phyloP scores from a whole-genome alignment of 192 early-diverging fungal genomes.

The Chytriomyces hyalinus region DNA sequence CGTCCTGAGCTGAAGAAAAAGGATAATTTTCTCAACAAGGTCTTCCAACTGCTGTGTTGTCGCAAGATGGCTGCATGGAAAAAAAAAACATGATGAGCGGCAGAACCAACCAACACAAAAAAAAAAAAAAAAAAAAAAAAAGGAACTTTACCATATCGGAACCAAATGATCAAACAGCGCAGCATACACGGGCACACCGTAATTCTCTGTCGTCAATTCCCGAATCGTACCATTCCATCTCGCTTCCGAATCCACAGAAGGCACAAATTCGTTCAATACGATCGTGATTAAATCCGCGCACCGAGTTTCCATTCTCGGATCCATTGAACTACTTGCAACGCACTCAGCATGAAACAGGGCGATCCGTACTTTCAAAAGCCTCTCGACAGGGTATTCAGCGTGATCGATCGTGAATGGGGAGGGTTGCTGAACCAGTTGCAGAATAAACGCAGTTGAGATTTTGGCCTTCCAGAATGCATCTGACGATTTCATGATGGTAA shows the following conservation, averaged over 20 bases:
- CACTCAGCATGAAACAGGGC: constrained; percentile 21
- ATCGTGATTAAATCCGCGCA: background rate
- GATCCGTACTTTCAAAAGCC: constrained; percentile 15
- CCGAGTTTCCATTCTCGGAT: constrained; percentile 1
- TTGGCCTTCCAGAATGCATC: constrained; percentile 16
- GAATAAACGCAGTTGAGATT: constrained; percentile 1
- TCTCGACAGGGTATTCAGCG: background rate
- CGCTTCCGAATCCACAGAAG: background rate
- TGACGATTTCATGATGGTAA: background rate
- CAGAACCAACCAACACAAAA: too few relatives aligned
- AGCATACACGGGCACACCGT: constrained; percentile 22
- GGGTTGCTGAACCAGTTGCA: background rate
- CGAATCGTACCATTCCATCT: constrained; percentile 17
- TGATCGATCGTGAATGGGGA: background rate
- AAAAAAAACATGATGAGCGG: background rate
- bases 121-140: constrained; percentile 12
- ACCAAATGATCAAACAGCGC: constrained; percentile 27
- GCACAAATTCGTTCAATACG: background rate
- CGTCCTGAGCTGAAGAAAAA: too few relatives aligned
- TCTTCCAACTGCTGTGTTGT: background rate
- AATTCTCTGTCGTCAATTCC: background rate
- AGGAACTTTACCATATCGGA: constrained; percentile 20
- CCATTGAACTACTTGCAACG: constrained; percentile 20
- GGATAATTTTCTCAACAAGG: background rate
- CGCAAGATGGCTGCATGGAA: constrained; percentile 8